phyloP scores from a whole-genome alignment of 306 rosid species.

The Abrus pulchellus region DNA sequence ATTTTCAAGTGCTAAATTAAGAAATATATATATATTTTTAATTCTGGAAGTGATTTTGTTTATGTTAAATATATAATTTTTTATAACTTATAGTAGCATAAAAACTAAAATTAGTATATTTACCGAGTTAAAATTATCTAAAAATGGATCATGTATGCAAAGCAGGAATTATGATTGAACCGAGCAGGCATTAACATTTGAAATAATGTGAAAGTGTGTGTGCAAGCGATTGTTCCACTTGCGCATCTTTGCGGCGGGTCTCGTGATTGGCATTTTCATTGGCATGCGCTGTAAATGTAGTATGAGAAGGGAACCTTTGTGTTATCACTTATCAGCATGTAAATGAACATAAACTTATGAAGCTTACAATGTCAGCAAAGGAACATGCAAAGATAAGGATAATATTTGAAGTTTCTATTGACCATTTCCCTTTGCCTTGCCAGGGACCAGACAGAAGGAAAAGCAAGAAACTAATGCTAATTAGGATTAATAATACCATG shows the following conservation, averaged over 20 bases:
- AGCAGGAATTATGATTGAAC: too few species aligned
- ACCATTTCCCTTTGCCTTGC: slow-evolving; percentile 3
- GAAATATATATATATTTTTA: too few species aligned
- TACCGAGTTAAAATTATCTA: too few species aligned
- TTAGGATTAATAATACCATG: slow-evolving; percentile 7
- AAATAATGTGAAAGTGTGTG: background rate
- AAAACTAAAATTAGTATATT: too few species aligned
- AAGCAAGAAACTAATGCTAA: background rate
- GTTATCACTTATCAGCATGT: background rate
- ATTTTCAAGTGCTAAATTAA: too few species aligned
- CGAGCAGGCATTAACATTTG: too few species aligned
- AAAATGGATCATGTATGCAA: too few species aligned
- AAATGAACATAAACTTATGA: slow-evolving; percentile 11
- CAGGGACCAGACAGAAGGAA: background rate
- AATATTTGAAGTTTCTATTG: slow-evolving; percentile 25
- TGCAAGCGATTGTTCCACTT: slow-evolving; percentile 14
- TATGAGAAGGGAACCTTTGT: background rate
- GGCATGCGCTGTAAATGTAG: slow-evolving; percentile 22
- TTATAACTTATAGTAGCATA: too few species aligned
- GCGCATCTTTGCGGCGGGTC: slow-evolving; percentile 30
- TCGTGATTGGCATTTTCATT: slow-evolving; percentile 23
- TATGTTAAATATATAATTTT: too few species aligned
- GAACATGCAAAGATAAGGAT: background rate
- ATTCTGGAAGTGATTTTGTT: too few species aligned
- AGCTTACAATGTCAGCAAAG: slow-evolving; percentile 39